Base-by-base conservation (phyloP, 495 filamentous ascomycete species). In the Cercophora newfieldiana region DNA sequence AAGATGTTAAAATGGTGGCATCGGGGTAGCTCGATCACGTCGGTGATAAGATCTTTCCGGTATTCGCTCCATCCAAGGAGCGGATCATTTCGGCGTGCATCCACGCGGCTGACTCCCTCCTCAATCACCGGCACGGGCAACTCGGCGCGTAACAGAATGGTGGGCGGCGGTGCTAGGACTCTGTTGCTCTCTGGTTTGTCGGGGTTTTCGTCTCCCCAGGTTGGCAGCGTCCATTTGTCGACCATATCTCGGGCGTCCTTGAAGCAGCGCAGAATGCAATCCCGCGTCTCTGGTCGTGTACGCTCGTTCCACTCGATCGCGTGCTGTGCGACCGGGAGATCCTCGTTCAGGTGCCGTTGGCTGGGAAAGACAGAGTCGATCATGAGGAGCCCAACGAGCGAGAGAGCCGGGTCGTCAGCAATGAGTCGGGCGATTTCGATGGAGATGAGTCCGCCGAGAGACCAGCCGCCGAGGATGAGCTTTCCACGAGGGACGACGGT, bases 1-100 rank as follows among this genome's bases (percentile, higher is more conserved):
- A 82, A 83, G 29, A 83, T 73, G 53, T 70, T 77, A 61, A 78
- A 83, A 59, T 83, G 81, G 53, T 83, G 75, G 0, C 30, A 28
- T 0, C 79, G 78, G 0, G 78, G 74, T 1, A 82, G 63, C 2
- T 80, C 75, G 18, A 78, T 54, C 2, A 82, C 67, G 7, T 75
- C 63, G 26, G 59, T 70, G 30, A 83, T 76, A 53, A 81, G 68
- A 1, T 65, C 64, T 21, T 68, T 67, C 1, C 72, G 59, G 44
- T 82, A 81, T 5, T 57, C 29, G 2, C 69, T 74, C 81, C 81
- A 83, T 5, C 81, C 81, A 0, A 83, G 67, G 18, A 64, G n/a
- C 1, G 26, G 63, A 31, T 76, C 75, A 0, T 67, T 37, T 0
- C 81, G 70, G 5, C 66, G 47, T 18, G 75, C 48, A 63, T 83